Evolutionary conservation across 495 filamentous ascomycete species (phyloP).

Genomic region (Penicillium atrosanguineum): DNA sequence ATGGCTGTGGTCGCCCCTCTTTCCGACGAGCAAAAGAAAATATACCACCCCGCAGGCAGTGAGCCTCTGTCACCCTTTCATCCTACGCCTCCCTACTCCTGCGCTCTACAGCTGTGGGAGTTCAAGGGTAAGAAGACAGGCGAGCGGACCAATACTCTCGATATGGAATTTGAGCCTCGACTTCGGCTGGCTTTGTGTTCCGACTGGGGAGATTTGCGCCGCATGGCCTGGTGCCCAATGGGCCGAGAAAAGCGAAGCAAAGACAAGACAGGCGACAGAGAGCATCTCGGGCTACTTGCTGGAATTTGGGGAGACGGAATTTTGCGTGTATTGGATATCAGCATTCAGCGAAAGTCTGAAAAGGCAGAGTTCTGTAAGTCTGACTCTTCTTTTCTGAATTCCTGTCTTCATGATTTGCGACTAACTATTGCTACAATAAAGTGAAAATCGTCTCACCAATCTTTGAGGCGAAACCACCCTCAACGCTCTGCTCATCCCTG

Average conservation of each 20-base stretch:
- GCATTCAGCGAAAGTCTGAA: conserved; percentile 28
- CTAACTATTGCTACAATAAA: conserved; percentile 10
- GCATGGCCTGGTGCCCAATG: conserved; percentile 64
- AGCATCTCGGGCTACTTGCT: conserved; percentile 58
- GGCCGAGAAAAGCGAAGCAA: conserved; percentile 33
- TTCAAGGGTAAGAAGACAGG: conserved; percentile 41
- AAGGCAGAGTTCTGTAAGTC: conserved; percentile 39
- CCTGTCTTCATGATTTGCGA: neutral
- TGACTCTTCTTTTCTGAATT: neutral
- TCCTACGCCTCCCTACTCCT: conserved; percentile 44
- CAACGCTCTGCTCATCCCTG: conserved; percentile 56
- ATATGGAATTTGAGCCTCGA: conserved; percentile 37
- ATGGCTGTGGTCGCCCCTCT: conserved; percentile 49
- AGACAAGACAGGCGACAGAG: conserved; percentile 29
- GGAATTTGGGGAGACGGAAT: conserved; percentile 61
- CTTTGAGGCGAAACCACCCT: conserved; percentile 50
- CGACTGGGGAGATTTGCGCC: conserved; percentile 59
- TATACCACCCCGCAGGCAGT: conserved; percentile 4
- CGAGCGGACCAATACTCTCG: conserved; percentile 30
- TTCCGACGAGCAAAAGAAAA: conserved; percentile 32
- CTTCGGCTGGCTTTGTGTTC: conserved; percentile 56
- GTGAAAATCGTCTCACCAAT: conserved; percentile 50
- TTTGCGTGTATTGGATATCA: conserved; percentile 58
- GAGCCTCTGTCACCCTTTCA: conserved; percentile 44
- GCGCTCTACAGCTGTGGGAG: conserved; percentile 58